Evolutionary conservation across 352 stramenopile genomes (phyloP).

Genomic region (Phytophthora fragariaefolia): DNA sequence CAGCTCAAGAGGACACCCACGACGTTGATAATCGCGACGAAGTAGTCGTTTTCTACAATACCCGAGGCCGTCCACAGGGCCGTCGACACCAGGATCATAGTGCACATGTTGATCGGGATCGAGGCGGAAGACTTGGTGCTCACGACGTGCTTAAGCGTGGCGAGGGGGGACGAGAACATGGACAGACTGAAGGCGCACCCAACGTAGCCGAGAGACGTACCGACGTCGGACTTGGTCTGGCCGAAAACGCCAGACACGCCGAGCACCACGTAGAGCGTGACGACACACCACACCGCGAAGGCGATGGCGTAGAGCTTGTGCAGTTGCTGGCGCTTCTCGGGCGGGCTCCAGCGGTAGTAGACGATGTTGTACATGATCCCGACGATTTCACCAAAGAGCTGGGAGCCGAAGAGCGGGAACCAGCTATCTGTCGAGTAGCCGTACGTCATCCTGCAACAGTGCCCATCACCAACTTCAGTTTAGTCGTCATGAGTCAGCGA

Average conservation of each 20-base stretch:
- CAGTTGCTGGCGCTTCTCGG: conserved; percentile 23
- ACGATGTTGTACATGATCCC: conserved; percentile 30
- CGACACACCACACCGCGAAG: conserved; percentile 22
- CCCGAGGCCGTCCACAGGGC: conserved; percentile 28
- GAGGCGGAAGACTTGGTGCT: conserved; percentile 32
- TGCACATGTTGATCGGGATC: conserved; percentile 41
- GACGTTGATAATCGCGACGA: conserved; percentile 31
- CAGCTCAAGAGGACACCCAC: conserved; percentile 45
- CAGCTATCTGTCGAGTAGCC: conserved; percentile 27
- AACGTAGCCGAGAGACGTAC: conserved; percentile 36
- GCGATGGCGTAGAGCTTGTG: conserved; percentile 21
- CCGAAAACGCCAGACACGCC: conserved; percentile 39
- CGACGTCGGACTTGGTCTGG: conserved; percentile 31
- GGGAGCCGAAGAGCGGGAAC: conserved; percentile 37
- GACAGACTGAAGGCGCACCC: conserved; percentile 23
- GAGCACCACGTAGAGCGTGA: conserved; percentile 47
- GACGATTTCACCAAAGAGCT: conserved; percentile 30
- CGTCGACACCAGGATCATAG: conserved; percentile 26
- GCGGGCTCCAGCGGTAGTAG: conserved; percentile 34
- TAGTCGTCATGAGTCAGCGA: conserved; percentile 2
- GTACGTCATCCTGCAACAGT: conserved; percentile 27
- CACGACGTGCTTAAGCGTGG: conserved; percentile 33
- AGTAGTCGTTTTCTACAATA: conserved; percentile 32
- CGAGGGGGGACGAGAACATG: conserved; percentile 38
- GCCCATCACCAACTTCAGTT: conserved; percentile 20